These are phyloP conservation scores for Exophiala bonariae DNA, from an alignment of 2,329 filamentous ascomycete species.

Conservation along the genomic window DNA sequence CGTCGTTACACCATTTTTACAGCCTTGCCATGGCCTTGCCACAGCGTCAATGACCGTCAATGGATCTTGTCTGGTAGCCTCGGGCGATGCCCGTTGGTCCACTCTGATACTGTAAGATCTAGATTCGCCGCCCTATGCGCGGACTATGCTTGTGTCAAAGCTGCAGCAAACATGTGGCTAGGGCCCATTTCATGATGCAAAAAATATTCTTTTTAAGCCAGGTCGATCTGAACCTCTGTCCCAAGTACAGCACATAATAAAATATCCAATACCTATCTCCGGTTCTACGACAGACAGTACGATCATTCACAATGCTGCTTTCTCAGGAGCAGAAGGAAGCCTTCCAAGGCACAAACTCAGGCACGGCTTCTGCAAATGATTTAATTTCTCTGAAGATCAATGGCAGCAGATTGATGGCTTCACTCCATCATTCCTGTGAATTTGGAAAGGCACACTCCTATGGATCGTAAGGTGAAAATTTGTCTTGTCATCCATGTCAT, in stretches of 20 bases:
- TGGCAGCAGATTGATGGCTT: conserved; percentile 10
- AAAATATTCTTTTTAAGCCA: conserved; percentile 1
- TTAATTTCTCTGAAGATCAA: conserved; percentile 10
- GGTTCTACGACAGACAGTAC: conserved; percentile 1
- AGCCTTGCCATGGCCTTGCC: neutral
- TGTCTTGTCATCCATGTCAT: conserved; percentile 4
- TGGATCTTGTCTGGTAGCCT: conserved; percentile 1
- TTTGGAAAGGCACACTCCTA: conserved; percentile 14
- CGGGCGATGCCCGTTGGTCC: conserved; percentile 1
- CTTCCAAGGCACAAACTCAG: conserved; percentile 1
- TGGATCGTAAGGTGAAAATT: conserved; percentile 10
- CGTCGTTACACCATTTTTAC: neutral
- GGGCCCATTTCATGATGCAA: conserved; percentile 1
- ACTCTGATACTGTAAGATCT: conserved; percentile 1
- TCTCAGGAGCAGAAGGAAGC: conserved; percentile 7
- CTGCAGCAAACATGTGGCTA: too few species aligned
- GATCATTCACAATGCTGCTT: conserved; percentile 6
- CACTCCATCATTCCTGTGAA: conserved; percentile 14
- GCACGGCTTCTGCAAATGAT: conserved; percentile 2
- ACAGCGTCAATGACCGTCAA: conserved; percentile 1
- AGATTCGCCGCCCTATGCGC: conserved; percentile 2
- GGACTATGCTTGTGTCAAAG: neutral
- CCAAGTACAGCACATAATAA: neutral
- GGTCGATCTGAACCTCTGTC: conserved; percentile 1
- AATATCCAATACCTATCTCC: neutral